Evolutionary conservation across 2,329 filamentous ascomycete genomes (phyloP).

Genomic region (Xylariaceae sp.): DNA sequence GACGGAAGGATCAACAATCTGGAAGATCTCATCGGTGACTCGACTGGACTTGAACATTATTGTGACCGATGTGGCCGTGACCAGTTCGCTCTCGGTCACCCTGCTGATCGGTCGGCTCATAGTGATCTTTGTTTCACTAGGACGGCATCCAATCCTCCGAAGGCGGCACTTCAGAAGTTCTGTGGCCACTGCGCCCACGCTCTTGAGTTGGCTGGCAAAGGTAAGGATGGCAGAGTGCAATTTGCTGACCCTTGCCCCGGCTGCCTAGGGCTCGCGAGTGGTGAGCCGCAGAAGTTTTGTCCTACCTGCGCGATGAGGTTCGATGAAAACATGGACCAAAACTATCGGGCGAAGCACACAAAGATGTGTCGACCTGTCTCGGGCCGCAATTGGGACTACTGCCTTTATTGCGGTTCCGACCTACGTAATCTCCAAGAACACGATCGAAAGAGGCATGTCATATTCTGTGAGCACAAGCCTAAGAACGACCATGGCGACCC

Average conservation of each 20-base stretch:
- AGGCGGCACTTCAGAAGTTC: neutral
- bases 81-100: slow-evolving; percentile 3
- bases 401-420: slow-evolving; percentile 12
- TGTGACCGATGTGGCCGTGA: slow-evolving; percentile 21
- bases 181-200: slow-evolving; percentile 10
- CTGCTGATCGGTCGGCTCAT: slow-evolving; percentile 3
- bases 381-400: slow-evolving; percentile 9
- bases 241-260: neutral
- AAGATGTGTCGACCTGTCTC: slow-evolving; percentile 2
- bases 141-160: neutral
- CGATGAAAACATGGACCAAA: slow-evolving; percentile 7
- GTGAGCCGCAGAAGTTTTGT: slow-evolving; percentile 7
- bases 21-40: neutral
- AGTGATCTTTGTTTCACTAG: neutral
- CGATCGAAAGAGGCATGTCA: slow-evolving; percentile 5
- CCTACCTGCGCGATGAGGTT: slow-evolving; percentile 13
- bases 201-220: neutral
- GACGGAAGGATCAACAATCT: neutral
- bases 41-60: neutral
- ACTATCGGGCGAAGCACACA: slow-evolving; percentile 14
- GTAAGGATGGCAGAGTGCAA: neutral
- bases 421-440: neutral
- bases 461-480: slow-evolving; percentile 2
- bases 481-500: neutral
- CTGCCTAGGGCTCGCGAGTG: neutral